Base-by-base conservation (phyloP, 257 asterid species). In the Fraxinus quadrangulata region DNA sequence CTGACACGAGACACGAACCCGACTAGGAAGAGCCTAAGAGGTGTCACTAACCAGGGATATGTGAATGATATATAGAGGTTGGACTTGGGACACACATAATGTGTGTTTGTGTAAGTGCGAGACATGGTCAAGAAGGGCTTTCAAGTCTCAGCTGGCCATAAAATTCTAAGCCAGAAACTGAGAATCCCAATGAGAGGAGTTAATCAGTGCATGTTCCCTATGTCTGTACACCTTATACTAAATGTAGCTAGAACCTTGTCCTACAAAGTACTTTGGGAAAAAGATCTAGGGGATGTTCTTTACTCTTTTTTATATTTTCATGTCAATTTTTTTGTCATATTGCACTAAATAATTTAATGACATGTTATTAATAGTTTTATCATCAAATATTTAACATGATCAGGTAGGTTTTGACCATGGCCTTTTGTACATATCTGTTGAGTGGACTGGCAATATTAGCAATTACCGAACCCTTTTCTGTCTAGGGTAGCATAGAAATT, bases 191-290 rank as follows among this genome's bases (percentile, higher is more conserved):
- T 85, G 95, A 89, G 73, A 81, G 89, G 89, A 66, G 79, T 79
- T 85, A 81, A 81, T 80, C 70, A 71, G 84, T 84, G 90, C 88
- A 79, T 85, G 89, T 85, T 82, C 86, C 87, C 94, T 77, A 89
- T 81, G 92, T 87, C 84, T 85, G 91, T 90, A 70, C 89, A 83
- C 78, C 78, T 78, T 90, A 12, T 11, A 79, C 91, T 85, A 85
- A 78, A 68, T 73, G 82, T 75, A 71, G 51, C 51, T 42, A 3
- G 90, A 84, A 85, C 83, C 87, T 90, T 81, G 85, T 85, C 83
- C 88, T 86, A 89, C 89, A 85, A 87, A 80, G 74, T 54, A 76
- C 83, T 85, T 49, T 47, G 56, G 96, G 96, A 79, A 91, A 85
- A 81, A 71, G 80, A 82, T 84, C 81, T 78, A 86, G 70, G 81